phyloP scores from a whole-genome alignment of 2,329 filamentous ascomycete species.

The Phialophora tarda region DNA sequence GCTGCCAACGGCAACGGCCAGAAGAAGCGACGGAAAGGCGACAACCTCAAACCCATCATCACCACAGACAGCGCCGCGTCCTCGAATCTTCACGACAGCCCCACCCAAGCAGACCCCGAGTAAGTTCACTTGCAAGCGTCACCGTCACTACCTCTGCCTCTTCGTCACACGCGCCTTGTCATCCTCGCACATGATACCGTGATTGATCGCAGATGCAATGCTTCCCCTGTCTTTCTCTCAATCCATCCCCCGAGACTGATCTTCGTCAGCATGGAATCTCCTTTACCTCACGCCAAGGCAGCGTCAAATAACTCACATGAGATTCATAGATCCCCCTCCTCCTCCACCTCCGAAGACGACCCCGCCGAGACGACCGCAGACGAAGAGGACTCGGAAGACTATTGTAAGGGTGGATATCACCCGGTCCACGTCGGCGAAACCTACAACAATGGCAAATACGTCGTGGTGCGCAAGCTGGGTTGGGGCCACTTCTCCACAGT shows the following conservation, averaged over 20 bases:
- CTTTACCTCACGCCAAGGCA: constrained; percentile 51
- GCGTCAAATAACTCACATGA: constrained; percentile 56
- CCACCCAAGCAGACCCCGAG: constrained; percentile 47
- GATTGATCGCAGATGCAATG: constrained; percentile 21
- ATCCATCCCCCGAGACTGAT: constrained; percentile 32
- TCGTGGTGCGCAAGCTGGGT: constrained; percentile 91
- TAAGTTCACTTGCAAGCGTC: constrained; percentile 32
- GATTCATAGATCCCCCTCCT: constrained; percentile 76
- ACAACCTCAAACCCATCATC: constrained; percentile 69
- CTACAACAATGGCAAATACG: constrained; percentile 97
- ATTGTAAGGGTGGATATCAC: constrained; percentile 98
- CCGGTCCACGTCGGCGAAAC: constrained; percentile 92
- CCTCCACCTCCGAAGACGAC: constrained; percentile 78
- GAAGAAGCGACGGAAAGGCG: constrained; percentile 70
- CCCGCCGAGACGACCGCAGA: constrained; percentile 86
- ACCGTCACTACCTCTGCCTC: constrained; percentile 11
- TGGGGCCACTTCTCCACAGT: constrained; percentile 99
- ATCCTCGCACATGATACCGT: constrained; percentile 17
- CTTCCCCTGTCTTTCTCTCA: constrained; percentile 9
- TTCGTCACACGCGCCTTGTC: constrained; percentile 14
- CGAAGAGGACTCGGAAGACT: constrained; percentile 98
- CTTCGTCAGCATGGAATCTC: constrained; percentile 45
- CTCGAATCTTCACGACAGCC: constrained; percentile 42
- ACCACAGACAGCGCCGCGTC: constrained; percentile 59
- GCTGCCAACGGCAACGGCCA: constrained; percentile 61